phyloP scores from a whole-genome alignment of 768 basidiomycete genomes.

The Rhizopogon roseolus region DNA sequence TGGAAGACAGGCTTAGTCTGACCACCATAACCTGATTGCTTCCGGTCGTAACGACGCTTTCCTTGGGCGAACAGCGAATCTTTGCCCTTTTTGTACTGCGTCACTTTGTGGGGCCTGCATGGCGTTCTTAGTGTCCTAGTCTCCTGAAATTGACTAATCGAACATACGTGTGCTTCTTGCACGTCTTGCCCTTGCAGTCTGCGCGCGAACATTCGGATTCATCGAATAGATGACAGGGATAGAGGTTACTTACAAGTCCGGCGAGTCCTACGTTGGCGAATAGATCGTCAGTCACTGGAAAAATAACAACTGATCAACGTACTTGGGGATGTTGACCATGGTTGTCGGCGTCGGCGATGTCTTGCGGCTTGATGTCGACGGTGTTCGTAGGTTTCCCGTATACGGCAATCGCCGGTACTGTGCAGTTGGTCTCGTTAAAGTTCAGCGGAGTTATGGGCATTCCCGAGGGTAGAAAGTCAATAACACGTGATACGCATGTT shows the following conservation, averaged over 20 bases:
- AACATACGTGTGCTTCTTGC: conserved; percentile 94
- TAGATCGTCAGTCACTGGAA: conserved; percentile 10
- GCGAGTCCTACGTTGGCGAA: conserved; percentile 63
- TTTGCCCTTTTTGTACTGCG: conserved; percentile 99
- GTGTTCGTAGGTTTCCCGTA: conserved; percentile 5
- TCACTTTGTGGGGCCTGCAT: conserved; percentile 93
- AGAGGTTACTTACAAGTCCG: conserved; percentile 75
- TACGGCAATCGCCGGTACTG: conserved; percentile 26
- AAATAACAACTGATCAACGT: conserved; percentile 26
- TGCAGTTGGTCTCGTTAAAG: conserved; percentile 14
- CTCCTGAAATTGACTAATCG: neutral
- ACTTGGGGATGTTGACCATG: conserved; percentile 98
- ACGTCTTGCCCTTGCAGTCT: conserved; percentile 96
- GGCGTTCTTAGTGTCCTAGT: neutral
- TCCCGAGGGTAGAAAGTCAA: neutral
- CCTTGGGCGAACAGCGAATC: conserved; percentile 97
- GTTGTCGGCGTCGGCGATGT: conserved; percentile 26
- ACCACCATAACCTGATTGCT: conserved; percentile 98
- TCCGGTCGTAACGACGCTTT: conserved; percentile 99
- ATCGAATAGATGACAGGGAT: conserved; percentile 1
- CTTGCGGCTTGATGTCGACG: conserved; percentile 7
- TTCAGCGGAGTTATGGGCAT: conserved; percentile 3
- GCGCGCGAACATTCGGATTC: neutral
- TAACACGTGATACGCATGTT: neutral
- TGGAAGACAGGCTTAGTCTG: conserved; percentile 99